Percentiles rank a stretch among this genome's conserved stretches.
phyloP scores from a whole-genome alignment of 2,329 filamentous ascomycete genomes.

The Zasmidium angulare region DNA sequence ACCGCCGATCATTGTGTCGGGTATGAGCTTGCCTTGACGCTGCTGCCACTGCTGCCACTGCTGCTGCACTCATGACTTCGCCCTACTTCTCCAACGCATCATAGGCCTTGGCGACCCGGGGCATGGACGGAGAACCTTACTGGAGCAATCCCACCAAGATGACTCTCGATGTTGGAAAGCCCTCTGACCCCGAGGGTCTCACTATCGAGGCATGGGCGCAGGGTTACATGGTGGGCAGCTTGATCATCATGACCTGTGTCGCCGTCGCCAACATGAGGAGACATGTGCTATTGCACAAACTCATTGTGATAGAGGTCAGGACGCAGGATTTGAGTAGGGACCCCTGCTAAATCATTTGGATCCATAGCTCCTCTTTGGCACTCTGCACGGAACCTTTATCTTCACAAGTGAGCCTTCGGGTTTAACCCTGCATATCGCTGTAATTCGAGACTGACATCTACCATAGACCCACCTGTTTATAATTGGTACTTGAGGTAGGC shows the following conservation, averaged over 20 bases:
- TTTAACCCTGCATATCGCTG: conserved; percentile 6
- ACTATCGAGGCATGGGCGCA: conserved; percentile 35
- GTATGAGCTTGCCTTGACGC: background rate
- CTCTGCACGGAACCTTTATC: conserved; percentile 59
- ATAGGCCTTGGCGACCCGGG: background rate
- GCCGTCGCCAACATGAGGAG: conserved; percentile 51
- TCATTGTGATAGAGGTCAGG: conserved; percentile 51
- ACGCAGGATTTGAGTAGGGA: background rate
- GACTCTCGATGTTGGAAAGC: conserved; percentile 30
- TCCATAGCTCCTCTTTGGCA: conserved; percentile 33
- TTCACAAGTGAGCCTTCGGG: conserved; percentile 44
- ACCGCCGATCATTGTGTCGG: background rate
- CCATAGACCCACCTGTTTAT: conserved; percentile 49
- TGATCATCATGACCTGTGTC: conserved; percentile 50
- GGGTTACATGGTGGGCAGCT: conserved; percentile 37
- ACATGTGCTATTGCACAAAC: conserved; percentile 49
- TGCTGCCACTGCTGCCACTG: too few relatives aligned
- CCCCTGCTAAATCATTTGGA: background rate
- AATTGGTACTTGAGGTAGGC: conserved; percentile 58
- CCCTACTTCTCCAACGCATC: background rate
- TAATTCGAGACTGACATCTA: conserved; percentile 7
- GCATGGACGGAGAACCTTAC: background rate
- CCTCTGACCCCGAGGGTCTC: conserved; percentile 22
- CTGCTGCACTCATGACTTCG: too few relatives aligned
- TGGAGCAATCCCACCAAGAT: conserved; percentile 12